phyloP scores from a whole-genome alignment of 164 flowering plant genomes.

The Echeveria elegans region DNA sequence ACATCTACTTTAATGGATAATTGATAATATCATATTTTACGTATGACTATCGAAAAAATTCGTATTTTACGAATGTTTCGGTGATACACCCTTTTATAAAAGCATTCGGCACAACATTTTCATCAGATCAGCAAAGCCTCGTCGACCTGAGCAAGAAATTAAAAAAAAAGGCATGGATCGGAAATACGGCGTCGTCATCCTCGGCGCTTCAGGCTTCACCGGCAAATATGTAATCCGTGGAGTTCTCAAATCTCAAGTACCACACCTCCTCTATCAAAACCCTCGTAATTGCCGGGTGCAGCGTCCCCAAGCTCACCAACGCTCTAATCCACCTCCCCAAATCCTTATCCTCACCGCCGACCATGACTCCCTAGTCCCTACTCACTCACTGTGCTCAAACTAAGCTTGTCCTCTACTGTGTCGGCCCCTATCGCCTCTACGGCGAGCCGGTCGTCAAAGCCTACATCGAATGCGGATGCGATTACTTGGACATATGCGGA shows the following conservation, averaged over 20 bases:
- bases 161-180: not conserved
- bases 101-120: too few species aligned
- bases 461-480: conserved; percentile 50
- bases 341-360: conserved; percentile 54
- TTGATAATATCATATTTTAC: too few species aligned
- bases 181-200: conserved; percentile 44
- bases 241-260: conserved; percentile 65
- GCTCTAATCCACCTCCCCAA: conserved; percentile 43
- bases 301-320: conserved; percentile 26
- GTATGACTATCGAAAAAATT: too few species aligned
- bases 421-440: conserved; percentile 68
- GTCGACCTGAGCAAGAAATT: too few species aligned
- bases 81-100: too few species aligned
- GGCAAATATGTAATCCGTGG: conserved; percentile 70
- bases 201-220: conserved; percentile 88
- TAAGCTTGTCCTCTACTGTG: conserved; percentile 62
- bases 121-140: too few species aligned
- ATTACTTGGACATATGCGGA: conserved; percentile 70
- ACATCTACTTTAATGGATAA: too few species aligned
- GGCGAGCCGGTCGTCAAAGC: conserved; percentile 76
- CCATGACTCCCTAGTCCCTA: conserved; percentile 46
- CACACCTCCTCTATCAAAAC: conserved; percentile 37
- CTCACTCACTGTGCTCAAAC: conserved; percentile 34
- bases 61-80: too few species aligned
- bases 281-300: conserved; percentile 68